Evolutionary conservation across 225 moss, liverwort and hornwort species (phyloP).

Genomic region (Marchantia paleacea): DNA sequence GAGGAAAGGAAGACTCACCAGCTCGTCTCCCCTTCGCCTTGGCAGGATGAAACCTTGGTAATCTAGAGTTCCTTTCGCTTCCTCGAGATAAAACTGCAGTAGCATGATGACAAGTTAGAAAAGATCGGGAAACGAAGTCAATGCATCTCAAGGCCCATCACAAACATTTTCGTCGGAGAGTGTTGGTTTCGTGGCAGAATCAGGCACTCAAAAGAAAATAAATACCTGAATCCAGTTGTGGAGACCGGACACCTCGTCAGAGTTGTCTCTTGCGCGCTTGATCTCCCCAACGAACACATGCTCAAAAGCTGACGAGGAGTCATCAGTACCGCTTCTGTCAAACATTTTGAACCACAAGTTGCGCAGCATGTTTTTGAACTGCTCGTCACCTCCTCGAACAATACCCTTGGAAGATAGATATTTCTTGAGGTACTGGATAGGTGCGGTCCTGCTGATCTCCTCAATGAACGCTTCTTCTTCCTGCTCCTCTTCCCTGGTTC

Average conservation of each 20-base stretch:
- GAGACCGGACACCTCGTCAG: constrained; percentile 77
- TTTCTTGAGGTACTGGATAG: constrained; percentile 67
- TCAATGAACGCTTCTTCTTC: constrained; percentile 85
- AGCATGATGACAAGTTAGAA: not conserved
- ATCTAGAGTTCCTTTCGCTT: constrained; percentile 71
- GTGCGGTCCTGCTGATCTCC: constrained; percentile 96
- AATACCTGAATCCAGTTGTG: constrained; percentile 99
- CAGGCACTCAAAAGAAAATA: not conserved
- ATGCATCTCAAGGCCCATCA: not conserved
- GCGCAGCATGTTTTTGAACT: constrained; percentile 69
- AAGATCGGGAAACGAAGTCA: not conserved
- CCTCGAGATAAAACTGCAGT: constrained; percentile 81
- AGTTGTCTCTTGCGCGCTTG: constrained; percentile 39
- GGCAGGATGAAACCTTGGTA: constrained; percentile 90
- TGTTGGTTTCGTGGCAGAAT: not conserved
- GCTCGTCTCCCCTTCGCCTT: constrained; percentile 63
- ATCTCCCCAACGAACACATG: constrained; percentile 97
- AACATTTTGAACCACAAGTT: constrained; percentile 76
- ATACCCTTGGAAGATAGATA: constrained; percentile 65
- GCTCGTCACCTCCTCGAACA: constrained; percentile 52
- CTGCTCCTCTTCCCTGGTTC: constrained; percentile 46
- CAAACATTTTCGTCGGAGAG: not conserved
- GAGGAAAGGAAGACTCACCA: constrained; percentile 31
- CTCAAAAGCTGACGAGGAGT: constrained; percentile 90
- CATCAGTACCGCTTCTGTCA: constrained; percentile 64